Evolutionary conservation across 192 early-diverging fungal genomes (phyloP).

Genomic region (Globomyces pollinis-pini): DNA sequence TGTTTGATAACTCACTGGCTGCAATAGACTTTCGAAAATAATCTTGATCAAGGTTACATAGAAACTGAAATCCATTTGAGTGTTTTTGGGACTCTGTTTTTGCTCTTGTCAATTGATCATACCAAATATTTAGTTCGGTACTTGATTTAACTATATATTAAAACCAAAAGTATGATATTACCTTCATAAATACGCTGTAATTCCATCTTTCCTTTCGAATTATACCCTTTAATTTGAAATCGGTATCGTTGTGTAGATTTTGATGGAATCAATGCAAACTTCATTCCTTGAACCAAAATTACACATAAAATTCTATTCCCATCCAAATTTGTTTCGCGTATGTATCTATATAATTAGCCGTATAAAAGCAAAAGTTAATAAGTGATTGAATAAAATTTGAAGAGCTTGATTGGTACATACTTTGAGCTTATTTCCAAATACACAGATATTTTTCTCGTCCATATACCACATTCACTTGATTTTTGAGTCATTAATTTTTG

Average conservation of each 20-base stretch:
- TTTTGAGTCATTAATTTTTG: slow-evolving; percentile 2
- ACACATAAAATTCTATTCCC: neutral
- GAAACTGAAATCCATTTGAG: no score
- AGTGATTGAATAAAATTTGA: no score
- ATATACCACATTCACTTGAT: neutral
- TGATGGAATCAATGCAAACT: neutral
- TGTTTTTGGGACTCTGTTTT: no score
- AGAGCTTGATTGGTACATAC: no score
- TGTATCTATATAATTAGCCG: neutral
- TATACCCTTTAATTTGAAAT: neutral
- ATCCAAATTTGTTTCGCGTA: neutral
- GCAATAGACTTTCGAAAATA: no score
- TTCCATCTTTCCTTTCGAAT: neutral
- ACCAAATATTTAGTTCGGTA: slow-evolving; percentile 8
- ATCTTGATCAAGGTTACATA: no score
- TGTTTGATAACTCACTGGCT: no score
- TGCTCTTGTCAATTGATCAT: slow-evolving; percentile 5
- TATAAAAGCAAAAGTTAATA: no score
- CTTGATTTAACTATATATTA: slow-evolving; percentile 3
- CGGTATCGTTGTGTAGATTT: neutral
- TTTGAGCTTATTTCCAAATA: slow-evolving; percentile 3
- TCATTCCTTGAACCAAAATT: neutral
- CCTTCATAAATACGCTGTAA: slow-evolving; percentile 7
- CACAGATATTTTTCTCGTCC: slow-evolving; percentile 4
- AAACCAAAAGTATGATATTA: neutral